Conservation (phyloP, 2,329 filamentous ascomycete genomes). For the Sporothrix dimorphospora region DNA sequence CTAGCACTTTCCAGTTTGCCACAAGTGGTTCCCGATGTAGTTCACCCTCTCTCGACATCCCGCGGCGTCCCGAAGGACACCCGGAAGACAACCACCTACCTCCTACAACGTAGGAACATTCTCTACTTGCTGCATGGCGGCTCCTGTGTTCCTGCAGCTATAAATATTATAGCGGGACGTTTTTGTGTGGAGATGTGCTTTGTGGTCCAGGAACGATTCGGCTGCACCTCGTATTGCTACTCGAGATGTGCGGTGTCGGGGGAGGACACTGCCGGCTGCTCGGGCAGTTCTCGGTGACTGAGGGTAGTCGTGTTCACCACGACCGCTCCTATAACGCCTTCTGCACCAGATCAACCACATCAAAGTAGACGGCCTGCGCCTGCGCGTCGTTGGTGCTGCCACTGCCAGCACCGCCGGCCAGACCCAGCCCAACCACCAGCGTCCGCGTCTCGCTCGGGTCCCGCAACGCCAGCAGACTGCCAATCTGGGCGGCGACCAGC, state of each 20-base stretch:
- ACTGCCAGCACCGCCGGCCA: conserved; percentile 53
- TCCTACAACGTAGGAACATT: too few relatives aligned
- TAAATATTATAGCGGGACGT: background rate
- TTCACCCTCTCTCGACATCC: background rate
- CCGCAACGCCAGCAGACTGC: conserved; percentile 73
- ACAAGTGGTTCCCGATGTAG: background rate
- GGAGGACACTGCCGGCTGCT: background rate
- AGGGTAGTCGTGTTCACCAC: background rate
- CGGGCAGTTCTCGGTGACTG: background rate
- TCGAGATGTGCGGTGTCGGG: background rate
- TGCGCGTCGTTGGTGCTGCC: background rate
- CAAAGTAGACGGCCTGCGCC: conserved; percentile 59
- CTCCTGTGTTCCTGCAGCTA: background rate
- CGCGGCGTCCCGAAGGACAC: background rate
- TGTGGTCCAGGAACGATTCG: background rate
- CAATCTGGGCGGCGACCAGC: conserved; percentile 86
- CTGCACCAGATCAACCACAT: conserved; percentile 65
- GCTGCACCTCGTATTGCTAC: background rate
- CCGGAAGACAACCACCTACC: background rate
- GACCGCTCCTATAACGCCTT: conserved; percentile 48
- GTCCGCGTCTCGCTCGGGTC: conserved; percentile 66
- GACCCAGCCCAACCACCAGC: conserved; percentile 64
- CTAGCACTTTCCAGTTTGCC: background rate
- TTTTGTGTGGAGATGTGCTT: too few relatives aligned
- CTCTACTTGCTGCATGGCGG: background rate